Percentiles rank a stretch among this genome's conserved stretches.
These are phyloP conservation scores for Arthroderma uncinatum DNA, from an alignment of 2,329 filamentous ascomycete species.

Conservation along the genomic window DNA sequence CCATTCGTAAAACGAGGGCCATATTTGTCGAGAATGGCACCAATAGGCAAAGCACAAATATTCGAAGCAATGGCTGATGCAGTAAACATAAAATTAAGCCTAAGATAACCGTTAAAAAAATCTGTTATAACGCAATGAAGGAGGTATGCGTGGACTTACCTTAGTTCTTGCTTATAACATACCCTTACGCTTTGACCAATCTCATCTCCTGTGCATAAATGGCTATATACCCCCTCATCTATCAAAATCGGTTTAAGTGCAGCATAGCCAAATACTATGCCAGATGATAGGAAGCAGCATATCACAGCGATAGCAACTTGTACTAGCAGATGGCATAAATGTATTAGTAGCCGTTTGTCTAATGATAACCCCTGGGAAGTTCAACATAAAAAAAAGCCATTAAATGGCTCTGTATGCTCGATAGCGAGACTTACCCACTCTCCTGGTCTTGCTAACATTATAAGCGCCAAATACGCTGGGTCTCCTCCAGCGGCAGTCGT, in stretches of 20 bases:
- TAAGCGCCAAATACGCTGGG: constrained; percentile 35
- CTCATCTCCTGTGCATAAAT: constrained; percentile 49
- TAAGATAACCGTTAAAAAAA: constrained; percentile 17
- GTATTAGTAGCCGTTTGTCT: not conserved
- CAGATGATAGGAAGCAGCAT: constrained; percentile 67
- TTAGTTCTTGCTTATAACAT: constrained; percentile 49
- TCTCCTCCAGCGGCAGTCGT: constrained; percentile 7
- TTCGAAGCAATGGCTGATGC: constrained; percentile 80
- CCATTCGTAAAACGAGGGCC: constrained; percentile 68
- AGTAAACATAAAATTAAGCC: constrained; percentile 85
- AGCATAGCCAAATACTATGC: constrained; percentile 73
- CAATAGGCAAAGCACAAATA: constrained; percentile 72
- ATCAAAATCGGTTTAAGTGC: constrained; percentile 74
- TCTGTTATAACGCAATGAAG: not conserved
- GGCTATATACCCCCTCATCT: constrained; percentile 57
- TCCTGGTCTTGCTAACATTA: constrained; percentile 44
- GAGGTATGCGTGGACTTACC: constrained; percentile 23
- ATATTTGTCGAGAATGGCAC: constrained; percentile 70
- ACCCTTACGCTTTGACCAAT: constrained; percentile 39
- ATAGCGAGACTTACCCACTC: constrained; percentile 36
- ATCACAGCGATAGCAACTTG: constrained; percentile 59
- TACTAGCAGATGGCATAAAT: constrained; percentile 34
- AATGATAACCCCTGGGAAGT: not conserved
- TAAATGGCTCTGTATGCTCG: not conserved
- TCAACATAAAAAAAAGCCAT: not conserved